Base-by-base conservation (phyloP, 1,284 basidiomycete species). In the Heterobasidion occidentale region DNA sequence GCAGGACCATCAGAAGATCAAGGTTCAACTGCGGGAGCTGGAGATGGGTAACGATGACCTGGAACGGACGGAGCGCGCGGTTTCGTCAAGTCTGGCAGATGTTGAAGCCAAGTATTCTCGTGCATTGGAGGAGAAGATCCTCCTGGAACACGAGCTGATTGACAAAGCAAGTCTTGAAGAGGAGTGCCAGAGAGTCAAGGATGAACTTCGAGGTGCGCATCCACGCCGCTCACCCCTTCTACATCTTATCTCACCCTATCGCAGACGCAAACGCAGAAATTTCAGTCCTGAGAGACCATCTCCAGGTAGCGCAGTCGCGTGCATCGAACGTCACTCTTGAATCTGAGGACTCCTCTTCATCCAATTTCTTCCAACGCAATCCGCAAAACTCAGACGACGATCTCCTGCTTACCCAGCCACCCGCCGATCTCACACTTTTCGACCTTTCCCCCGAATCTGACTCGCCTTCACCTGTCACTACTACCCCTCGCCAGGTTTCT, bases 1-100 rank as follows among this genome's bases (percentile, higher is more conserved):
- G 55, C 88, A 90, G 63, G 90, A 92, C 63, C 78, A 88, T 61
- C 90, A 94, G 69, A 82, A 81, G 60, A 75, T 85, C 57, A 92
- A 91, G 70, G 76, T 92, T 27, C 88, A 92, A 64, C 74, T 94
- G 35, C 84, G 92, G 11, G 93, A 96, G 65, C 77, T 97, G 52
- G 94, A 98, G 71, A 88, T 97, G 84, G 94, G 94, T 42, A 97
- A 97, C 66, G 94, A 98, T 67, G 93, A 97, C 71, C 77, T 98
- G 58, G 94, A 98, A 70, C 77, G 92, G 61, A 94, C 89, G 68
- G 93, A 95, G 66, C 83, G 93, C 20, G 94, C 94, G 54, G 92
- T 96, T 35, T 86, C 89, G 2, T 95, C 93, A 36, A 95, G 92
- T 62, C 75, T 98, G 57, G 86, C 89, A 1, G 97, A 99, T 70